A percentile compares a stretch with the other conserved stretches of the same genome.
Evolutionary conservation across 139 green algal genomes (phyloP).

Genomic region (Coelastrella sp.): DNA sequence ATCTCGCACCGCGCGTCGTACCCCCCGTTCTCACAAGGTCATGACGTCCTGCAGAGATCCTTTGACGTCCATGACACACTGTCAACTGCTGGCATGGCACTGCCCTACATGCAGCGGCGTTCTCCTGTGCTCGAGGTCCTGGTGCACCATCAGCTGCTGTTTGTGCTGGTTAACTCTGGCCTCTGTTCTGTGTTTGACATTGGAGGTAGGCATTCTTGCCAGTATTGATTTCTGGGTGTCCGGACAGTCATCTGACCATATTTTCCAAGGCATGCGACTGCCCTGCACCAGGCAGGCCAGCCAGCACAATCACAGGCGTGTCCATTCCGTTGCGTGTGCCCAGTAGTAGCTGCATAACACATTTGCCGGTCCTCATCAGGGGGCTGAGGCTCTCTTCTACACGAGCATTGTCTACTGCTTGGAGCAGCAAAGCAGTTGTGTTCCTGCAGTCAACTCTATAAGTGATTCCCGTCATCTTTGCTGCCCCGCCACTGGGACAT

Average conservation of each 20-base stretch:
- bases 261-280: not conserved
- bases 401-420: no score
- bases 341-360: no score
- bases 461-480: no score
- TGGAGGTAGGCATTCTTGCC: not conserved
- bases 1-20: not conserved
- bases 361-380: no score
- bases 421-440: no score
- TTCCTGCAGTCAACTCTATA: no score
- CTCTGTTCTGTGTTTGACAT: slow-evolving; percentile 12
- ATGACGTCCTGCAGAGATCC: not conserved
- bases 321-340: no score
- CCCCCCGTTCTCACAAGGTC: not conserved
- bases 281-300: no score
- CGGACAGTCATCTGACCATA: not conserved
- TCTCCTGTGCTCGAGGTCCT: slow-evolving; percentile 16
- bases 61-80: not conserved
- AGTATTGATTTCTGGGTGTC: no score
- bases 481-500: no score
- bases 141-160: not conserved
- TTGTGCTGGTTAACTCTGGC: slow-evolving; percentile 4
- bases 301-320: no score
- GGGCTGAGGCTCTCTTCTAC: no score
- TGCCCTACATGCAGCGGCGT: slow-evolving; percentile 26
- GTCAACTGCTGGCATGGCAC: not conserved